Evolutionary conservation across 176 grass and related monocot species (phyloP).

Genomic region (Oryza australiensis): DNA sequence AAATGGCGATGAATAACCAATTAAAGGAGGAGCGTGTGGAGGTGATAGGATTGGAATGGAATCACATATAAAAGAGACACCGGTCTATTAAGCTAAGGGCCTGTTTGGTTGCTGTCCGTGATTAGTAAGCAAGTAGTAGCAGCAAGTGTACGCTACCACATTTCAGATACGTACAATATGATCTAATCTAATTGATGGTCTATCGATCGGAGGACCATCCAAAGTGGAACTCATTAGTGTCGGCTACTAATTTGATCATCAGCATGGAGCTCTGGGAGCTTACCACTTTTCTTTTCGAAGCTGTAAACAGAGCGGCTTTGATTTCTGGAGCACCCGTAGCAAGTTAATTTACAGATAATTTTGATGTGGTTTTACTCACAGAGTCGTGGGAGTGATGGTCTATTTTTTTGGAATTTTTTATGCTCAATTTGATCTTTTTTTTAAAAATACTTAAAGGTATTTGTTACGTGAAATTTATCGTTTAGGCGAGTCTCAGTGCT

Average conservation of each 20-base stretch:
- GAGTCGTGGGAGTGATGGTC: too few relatives aligned
- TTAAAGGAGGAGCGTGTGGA: slow-evolving; percentile 23
- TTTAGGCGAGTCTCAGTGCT: too few relatives aligned
- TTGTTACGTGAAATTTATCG: too few relatives aligned
- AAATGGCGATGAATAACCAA: not conserved
- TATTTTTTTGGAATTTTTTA: too few relatives aligned
- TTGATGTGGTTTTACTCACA: too few relatives aligned
- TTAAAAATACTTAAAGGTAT: too few relatives aligned
- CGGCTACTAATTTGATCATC: not conserved
- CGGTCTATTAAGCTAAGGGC: not conserved
- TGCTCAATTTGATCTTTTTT: too few relatives aligned
- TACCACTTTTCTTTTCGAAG: not conserved
- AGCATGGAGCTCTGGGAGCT: not conserved
- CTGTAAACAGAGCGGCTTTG: not conserved
- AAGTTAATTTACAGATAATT: too few relatives aligned
- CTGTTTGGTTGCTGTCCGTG: not conserved
- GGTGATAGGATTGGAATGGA: slow-evolving; percentile 26
- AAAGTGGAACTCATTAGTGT: not conserved
- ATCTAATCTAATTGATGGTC: not conserved
- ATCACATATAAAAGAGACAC: not conserved
- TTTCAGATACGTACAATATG: not conserved
- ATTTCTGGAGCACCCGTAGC: too few relatives aligned
- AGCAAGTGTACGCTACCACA: not conserved
- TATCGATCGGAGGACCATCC: not conserved
- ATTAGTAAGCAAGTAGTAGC: slow-evolving; percentile 7